A percentile compares a stretch with the other conserved stretches of the same genome.
Evolutionary conservation across 2,329 filamentous ascomycete genomes (phyloP).

Genomic region (Fusarium sp.): DNA sequence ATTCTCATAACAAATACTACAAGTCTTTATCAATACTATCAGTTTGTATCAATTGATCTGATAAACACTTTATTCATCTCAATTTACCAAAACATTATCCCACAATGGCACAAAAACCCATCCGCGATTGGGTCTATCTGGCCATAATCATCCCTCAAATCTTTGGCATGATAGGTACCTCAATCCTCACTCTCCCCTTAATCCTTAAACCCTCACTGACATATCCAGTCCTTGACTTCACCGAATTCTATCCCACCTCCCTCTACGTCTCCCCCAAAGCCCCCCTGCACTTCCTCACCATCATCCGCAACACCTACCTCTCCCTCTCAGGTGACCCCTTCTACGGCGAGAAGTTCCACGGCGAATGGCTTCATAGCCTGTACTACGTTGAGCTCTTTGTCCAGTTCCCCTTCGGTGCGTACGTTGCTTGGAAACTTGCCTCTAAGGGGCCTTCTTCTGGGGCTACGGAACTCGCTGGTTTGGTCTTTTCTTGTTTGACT

Average conservation of each 20-base stretch:
- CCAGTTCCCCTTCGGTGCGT: slow-evolving; percentile 64
- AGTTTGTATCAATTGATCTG: background rate
- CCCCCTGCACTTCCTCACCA: slow-evolving; percentile 62
- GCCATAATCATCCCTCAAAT: slow-evolving; percentile 52
- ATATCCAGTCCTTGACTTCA: slow-evolving; percentile 64
- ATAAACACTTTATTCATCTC: fast-evolving
- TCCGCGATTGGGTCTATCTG: slow-evolving; percentile 55
- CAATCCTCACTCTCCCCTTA: background rate
- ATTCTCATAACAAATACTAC: background rate
- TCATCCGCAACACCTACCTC: slow-evolving; percentile 62
- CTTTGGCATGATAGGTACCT: slow-evolving; percentile 54
- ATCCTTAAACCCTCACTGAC: slow-evolving; percentile 11
- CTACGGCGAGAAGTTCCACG: slow-evolving; percentile 56
- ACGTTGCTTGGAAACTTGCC: slow-evolving; percentile 59
- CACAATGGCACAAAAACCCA: slow-evolving; percentile 45
- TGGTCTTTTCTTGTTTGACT: slow-evolving; percentile 65
- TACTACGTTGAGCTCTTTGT: slow-evolving; percentile 63
- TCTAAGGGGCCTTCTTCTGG: slow-evolving; percentile 53
- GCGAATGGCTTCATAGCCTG: slow-evolving; percentile 65
- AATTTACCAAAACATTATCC: fast-evolving
- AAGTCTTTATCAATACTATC: background rate
- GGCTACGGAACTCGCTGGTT: slow-evolving; percentile 61
- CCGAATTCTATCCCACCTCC: slow-evolving; percentile 63
- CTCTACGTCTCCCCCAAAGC: slow-evolving; percentile 58
- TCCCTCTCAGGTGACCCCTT: slow-evolving; percentile 66